Percentiles rank a stretch among this genome's conserved stretches.
Evolutionary conservation across 441 rosid genomes (phyloP).

Genomic region (Flueggea neowawraea): DNA sequence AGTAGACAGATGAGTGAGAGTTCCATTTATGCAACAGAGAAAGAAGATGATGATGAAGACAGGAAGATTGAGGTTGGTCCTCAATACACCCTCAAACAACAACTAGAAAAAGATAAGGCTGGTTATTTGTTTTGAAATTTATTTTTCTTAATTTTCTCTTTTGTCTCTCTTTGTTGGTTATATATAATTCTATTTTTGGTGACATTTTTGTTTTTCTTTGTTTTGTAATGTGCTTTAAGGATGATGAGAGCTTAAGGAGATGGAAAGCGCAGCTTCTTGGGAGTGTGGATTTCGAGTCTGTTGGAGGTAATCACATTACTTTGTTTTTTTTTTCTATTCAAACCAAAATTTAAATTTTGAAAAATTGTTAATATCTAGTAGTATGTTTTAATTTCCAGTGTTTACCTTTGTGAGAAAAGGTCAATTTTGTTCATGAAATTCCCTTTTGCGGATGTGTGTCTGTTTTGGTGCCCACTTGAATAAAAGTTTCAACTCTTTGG

Average conservation of each 20-base stretch:
- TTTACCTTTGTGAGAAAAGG: too few relatives aligned
- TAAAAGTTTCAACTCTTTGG: too few relatives aligned
- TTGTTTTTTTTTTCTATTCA: background rate
- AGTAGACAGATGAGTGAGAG: constrained; percentile 40
- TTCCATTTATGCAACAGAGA: too few relatives aligned
- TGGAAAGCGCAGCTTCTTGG: constrained; percentile 94
- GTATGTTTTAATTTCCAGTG: too few relatives aligned
- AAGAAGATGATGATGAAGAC: constrained; percentile 55
- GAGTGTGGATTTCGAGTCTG: constrained; percentile 59
- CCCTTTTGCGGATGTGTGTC: too few relatives aligned
- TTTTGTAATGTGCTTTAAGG: constrained; percentile 23
- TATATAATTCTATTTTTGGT: background rate
- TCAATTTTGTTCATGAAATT: too few relatives aligned
- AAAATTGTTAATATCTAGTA: too few relatives aligned
- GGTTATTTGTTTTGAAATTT: background rate
- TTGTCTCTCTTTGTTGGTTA: background rate
- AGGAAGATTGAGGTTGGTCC: constrained; percentile 68
- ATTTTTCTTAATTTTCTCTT: too few relatives aligned
- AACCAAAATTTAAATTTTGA: background rate
- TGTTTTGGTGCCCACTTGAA: too few relatives aligned
- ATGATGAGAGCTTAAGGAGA: constrained; percentile 81
- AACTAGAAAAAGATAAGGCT: constrained; percentile 61
- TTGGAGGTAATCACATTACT: constrained; percentile 49
- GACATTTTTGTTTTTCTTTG: background rate
- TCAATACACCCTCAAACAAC: constrained; percentile 59